Evolutionary conservation across 139 green algal species (phyloP).

Genomic region (Coelastrella sp.): DNA sequence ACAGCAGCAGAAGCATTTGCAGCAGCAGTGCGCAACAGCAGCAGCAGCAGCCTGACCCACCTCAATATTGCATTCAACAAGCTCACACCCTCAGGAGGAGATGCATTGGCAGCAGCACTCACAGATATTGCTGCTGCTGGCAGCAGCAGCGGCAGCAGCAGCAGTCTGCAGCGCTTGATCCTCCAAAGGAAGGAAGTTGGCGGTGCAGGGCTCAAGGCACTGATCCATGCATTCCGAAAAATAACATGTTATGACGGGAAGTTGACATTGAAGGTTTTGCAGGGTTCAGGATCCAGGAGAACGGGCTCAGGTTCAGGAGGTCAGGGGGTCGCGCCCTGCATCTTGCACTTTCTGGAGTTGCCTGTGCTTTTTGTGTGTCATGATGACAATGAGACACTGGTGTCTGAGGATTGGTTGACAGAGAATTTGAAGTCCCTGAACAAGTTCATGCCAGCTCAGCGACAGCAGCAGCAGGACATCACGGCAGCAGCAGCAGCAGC

Average conservation of each 20-base stretch:
- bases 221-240: not conserved
- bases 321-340: not conserved
- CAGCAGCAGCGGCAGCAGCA: slow-evolving; percentile 28
- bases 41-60: not conserved
- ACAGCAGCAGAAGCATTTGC: slow-evolving; percentile 13
- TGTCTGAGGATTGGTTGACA: slow-evolving; percentile 32
- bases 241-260: not conserved
- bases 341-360: slow-evolving; percentile 32
- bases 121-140: slow-evolving; percentile 13
- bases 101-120: slow-evolving; percentile 28
- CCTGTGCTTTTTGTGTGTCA: slow-evolving; percentile 32
- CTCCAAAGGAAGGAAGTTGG: slow-evolving; percentile 37
- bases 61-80: slow-evolving; percentile 38
- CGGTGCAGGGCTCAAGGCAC: not conserved
- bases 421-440: not conserved
- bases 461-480: slow-evolving; percentile 7
- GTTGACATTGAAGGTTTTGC: slow-evolving; percentile 20
- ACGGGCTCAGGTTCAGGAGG: not conserved
- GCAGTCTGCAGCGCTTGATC: slow-evolving; percentile 14
- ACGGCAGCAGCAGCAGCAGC: slow-evolving; percentile 18
- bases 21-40: slow-evolving; percentile 1
- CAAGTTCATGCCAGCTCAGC: slow-evolving; percentile 15
- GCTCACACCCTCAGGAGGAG: slow-evolving; percentile 10
- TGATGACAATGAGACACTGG: slow-evolving; percentile 22
- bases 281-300: not conserved